Conservation (phyloP, 2,329 filamentous ascomycete species). For the Beauveria scarabaeidicola region DNA sequence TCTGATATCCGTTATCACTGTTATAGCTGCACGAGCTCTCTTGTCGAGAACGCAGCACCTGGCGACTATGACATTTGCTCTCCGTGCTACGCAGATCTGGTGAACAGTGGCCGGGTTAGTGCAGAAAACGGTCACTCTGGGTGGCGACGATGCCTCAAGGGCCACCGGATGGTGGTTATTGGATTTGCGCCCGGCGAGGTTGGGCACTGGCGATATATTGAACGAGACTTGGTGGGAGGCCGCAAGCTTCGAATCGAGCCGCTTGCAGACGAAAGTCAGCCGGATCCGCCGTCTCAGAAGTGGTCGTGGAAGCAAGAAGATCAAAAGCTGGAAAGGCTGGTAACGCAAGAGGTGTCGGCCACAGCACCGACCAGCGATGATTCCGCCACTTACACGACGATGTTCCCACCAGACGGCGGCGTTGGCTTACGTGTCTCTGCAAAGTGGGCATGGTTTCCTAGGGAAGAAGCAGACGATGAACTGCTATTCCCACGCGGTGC, state of each 20-base stretch:
- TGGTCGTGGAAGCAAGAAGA: conserved; percentile 44
- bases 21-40: conserved; percentile 54
- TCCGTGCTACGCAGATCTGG: conserved; percentile 64
- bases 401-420: conserved; percentile 69
- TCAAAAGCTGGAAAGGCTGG: conserved; percentile 36
- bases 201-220: conserved; percentile 58
- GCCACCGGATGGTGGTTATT: conserved; percentile 78
- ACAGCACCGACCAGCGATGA: conserved; percentile 29
- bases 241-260: conserved; percentile 55
- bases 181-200: conserved; percentile 62
- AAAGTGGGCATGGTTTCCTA: conserved; percentile 71
- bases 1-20: conserved; percentile 71
- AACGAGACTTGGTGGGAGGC: conserved; percentile 71
- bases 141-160: conserved; percentile 73
- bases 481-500: conserved; percentile 76
- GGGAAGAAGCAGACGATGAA: conserved; percentile 58
- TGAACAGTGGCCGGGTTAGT: conserved; percentile 55
- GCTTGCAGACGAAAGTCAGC: conserved; percentile 27
- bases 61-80: conserved; percentile 87
- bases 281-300: conserved; percentile 30
- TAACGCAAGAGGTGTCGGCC: conserved; percentile 41
- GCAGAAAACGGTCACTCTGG: conserved; percentile 68
- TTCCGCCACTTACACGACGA: conserved; percentile 19
- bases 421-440: conserved; percentile 56
- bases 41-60: conserved; percentile 35